Percentiles rank a stretch among this genome's conserved stretches.
These are phyloP conservation scores for Pythium rhizo-oryzae DNA, from an alignment of 352 stramenopile genomes.

Conservation along the genomic window DNA sequence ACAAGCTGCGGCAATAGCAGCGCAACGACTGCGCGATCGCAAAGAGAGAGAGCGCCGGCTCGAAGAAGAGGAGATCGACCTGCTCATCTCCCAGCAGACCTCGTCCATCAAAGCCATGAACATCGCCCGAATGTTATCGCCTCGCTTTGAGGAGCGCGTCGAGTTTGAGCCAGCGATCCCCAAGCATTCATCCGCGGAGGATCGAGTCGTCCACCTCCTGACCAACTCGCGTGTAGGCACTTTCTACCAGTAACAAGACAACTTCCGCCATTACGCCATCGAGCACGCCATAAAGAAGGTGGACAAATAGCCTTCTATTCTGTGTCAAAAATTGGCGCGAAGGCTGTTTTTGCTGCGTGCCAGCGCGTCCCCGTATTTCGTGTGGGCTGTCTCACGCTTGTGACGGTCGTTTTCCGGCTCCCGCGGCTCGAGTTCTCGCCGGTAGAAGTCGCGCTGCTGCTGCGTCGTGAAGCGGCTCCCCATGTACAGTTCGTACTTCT, in stretches of 20 bases:
- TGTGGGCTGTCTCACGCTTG: conserved; percentile 48
- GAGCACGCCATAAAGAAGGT: background rate
- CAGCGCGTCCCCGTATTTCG: conserved; percentile 75
- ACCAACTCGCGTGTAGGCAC: conserved; percentile 48
- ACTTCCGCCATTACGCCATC: background rate
- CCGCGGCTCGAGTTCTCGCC: conserved; percentile 44
- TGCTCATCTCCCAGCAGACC: conserved; percentile 68
- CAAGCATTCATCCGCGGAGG: conserved; percentile 58
- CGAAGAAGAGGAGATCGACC: conserved; percentile 58
- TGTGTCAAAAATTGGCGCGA: conserved; percentile 51
- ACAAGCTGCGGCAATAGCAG: conserved; percentile 43
- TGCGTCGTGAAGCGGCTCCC: conserved; percentile 59
- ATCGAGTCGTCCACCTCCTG: conserved; percentile 66
- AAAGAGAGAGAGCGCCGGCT: conserved; percentile 46
- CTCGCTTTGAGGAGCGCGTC: conserved; percentile 67
- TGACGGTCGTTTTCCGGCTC: conserved; percentile 55
- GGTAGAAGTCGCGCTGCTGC: conserved; percentile 63
- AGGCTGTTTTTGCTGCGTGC: conserved; percentile 55
- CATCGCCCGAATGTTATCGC: conserved; percentile 77
- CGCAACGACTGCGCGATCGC: conserved; percentile 48
- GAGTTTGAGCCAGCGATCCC: conserved; percentile 49
- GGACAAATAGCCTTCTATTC: too few species aligned
- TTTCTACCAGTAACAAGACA: conserved; percentile 58
- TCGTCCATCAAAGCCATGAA: conserved; percentile 84
- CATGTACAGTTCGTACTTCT: conserved; percentile 59